Evolutionary conservation across 2,329 filamentous ascomycete species (phyloP).

Genomic region (Cladosporium sp.): DNA sequence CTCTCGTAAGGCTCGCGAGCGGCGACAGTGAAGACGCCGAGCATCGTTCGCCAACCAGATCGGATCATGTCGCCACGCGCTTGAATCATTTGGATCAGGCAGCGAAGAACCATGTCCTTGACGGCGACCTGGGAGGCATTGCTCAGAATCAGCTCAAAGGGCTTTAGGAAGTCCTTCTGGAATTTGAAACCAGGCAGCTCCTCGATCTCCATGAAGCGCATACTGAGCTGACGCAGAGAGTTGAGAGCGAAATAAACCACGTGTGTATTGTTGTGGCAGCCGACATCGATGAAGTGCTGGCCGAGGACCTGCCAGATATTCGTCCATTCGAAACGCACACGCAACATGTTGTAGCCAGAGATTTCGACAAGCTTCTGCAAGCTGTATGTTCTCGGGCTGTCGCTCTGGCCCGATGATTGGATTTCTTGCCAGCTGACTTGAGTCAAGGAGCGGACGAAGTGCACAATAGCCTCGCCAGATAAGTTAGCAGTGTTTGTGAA

Average conservation of each 20-base stretch:
- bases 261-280: slow-evolving; percentile 91
- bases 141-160: slow-evolving; percentile 94
- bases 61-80: slow-evolving; percentile 93
- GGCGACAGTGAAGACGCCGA: slow-evolving; percentile 95
- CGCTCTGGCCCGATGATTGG: slow-evolving; percentile 91
- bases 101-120: slow-evolving; percentile 95
- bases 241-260: slow-evolving; percentile 98
- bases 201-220: slow-evolving; percentile 98
- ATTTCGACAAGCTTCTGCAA: slow-evolving; percentile 98
- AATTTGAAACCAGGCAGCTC: slow-evolving; percentile 99
- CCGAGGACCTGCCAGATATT: slow-evolving; percentile 97
- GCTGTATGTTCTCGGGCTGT: slow-evolving; percentile 93
- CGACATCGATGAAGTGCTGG: slow-evolving; percentile 96
- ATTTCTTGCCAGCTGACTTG: slow-evolving; percentile 99
- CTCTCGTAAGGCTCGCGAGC: slow-evolving; percentile 89
- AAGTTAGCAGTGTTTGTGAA: slow-evolving; percentile 95
- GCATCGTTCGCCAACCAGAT: slow-evolving; percentile 99
- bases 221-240: slow-evolving; percentile 88
- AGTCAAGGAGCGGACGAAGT: slow-evolving; percentile 86
- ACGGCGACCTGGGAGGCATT: slow-evolving; percentile 89
- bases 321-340: slow-evolving; percentile 97
- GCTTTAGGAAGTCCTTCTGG: slow-evolving; percentile 97
- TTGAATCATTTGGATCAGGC: slow-evolving; percentile 98
- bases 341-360: slow-evolving; percentile 99
- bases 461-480: slow-evolving; percentile 88